Base-by-base conservation (phyloP, 228 moss, liverwort and hornwort species). In the Sphagnum magellanicum region DNA sequence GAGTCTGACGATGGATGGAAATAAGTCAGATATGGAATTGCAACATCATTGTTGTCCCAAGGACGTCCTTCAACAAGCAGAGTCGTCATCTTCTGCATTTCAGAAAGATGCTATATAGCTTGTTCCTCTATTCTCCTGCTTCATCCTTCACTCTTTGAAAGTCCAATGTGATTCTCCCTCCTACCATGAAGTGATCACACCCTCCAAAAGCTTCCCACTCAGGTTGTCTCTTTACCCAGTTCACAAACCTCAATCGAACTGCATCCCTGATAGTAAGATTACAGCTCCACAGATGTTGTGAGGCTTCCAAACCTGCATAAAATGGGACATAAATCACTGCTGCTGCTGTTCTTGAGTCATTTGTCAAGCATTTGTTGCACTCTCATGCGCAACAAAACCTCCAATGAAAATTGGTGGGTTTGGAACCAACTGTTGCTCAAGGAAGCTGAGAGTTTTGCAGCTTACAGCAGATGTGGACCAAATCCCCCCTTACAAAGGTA, bases 81-180 rank as follows among this genome's bases (percentile, higher is more conserved):
- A 2, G 90, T 82, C 4, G 94, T 84, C 66, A 94, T 76, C n/a
- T 94, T 91, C 61, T 83, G 77, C 73, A 87, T 72, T 6, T 60
- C 78, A 0, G 86, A 83, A 4, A 94, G 88, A 5, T 86, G 32
- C 32, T 76, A 1, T 76, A 1, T 16, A 94, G 70, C 64, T 76
- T 84, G 51, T 94, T 94, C 0, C 94, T 91, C 94, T 91, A 94
- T n/a, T 74, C 74, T 8, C 53, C 53, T 64, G 89, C 88, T 0
- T 75, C 75, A 15, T 11, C 15, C 50, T 84, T 77, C 67, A 68
- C 63, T 71, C 94, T 77, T 32, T 92, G 69, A 50, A 94, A 94
- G 60, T 94, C 92, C 94, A 91, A 94, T 4, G 94, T 94, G 51
- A 91, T 92, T 58, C 94, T 77, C 1, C 92, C 92, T 6, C 84